Base-by-base conservation (phyloP, 2,329 filamentous ascomycete species). In the Colletotrichum sojae region DNA sequence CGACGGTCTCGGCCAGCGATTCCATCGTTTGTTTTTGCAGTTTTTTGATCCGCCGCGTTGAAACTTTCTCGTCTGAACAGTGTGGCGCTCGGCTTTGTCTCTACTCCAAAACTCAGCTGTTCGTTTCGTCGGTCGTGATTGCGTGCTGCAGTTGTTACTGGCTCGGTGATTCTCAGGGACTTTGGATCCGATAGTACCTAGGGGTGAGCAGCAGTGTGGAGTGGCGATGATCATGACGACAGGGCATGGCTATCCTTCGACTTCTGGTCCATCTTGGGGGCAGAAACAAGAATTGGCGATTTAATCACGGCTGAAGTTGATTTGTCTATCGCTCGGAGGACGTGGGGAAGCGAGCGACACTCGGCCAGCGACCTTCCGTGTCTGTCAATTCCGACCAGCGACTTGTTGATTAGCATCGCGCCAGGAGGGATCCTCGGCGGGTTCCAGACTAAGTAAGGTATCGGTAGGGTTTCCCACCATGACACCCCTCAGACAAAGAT, bases 401-500 rank as follows among this genome's bases (percentile, higher is more conserved):
- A 39, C 15, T 36, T 36, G 31, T 36, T 36, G 31, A 36, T 36
- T 39, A 57, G 45, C 36, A 64, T 52, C 52, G 36, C 59, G 18
- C 53, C 65, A 20, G 16, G 25, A 52, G 16, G 43, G 54, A 60
- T 68, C 49, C 54, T 56, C 48, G 49, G 54, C 54, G 55, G 62
- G 56, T 66, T 69, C 20, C 51, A 39, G 43, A 25, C 62, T 61
- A 56, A 54, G 49, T 36, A 46, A 49, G 46, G 46, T 49, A 20
- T 20, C 20, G 10, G 51, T 18, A 57, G 57, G 15, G 52, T 54
- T 46, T 70, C 43, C 67, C 46, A 63, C 46, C 39, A 52, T 46
- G 52, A 70, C 27, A 13, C 52, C 63, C 67, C 52, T 63, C 27
- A 62, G 48, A 63, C 64, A 57, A 70, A 68, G 53, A 70, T 70